Percentiles rank a stretch among this genome's conserved stretches.
Evolutionary conservation across 2,329 filamentous ascomycete genomes (phyloP).

Genomic region (Botrytis deweyae): DNA sequence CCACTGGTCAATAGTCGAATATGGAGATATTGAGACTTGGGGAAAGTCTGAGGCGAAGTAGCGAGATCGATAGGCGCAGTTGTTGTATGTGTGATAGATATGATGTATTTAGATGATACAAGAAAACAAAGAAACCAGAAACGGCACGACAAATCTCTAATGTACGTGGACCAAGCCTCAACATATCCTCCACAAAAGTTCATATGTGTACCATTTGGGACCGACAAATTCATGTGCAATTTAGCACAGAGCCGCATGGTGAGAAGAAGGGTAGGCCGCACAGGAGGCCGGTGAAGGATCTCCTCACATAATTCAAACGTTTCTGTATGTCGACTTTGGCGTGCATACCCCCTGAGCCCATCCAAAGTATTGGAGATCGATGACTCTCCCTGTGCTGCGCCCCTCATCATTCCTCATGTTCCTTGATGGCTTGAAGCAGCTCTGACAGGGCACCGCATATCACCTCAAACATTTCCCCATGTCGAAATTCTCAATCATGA

Average conservation of each 20-base stretch:
- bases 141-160: background rate
- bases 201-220: background rate
- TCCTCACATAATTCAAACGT: background rate
- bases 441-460: background rate
- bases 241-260: conserved; percentile 11
- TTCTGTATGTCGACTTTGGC: background rate
- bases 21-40: background rate
- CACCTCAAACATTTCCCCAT: background rate
- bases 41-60: conserved; percentile 7
- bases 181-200: conserved; percentile 15
- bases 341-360: conserved; percentile 14
- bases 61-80: conserved; percentile 9
- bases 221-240: background rate
- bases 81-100: background rate
- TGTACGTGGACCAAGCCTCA: conserved; percentile 10
- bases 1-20: background rate
- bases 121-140: background rate
- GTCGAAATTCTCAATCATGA: background rate
- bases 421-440: background rate
- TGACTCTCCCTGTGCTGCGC: conserved; percentile 1
- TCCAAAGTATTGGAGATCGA: background rate
- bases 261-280: background rate
- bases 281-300: conserved; percentile 16
- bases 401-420: background rate
- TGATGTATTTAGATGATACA: background rate